Percentiles rank a stretch among this genome's conserved stretches.
Evolutionary conservation across 306 rosid species (phyloP).

Genomic region (Cucurbita argyrosperma): DNA sequence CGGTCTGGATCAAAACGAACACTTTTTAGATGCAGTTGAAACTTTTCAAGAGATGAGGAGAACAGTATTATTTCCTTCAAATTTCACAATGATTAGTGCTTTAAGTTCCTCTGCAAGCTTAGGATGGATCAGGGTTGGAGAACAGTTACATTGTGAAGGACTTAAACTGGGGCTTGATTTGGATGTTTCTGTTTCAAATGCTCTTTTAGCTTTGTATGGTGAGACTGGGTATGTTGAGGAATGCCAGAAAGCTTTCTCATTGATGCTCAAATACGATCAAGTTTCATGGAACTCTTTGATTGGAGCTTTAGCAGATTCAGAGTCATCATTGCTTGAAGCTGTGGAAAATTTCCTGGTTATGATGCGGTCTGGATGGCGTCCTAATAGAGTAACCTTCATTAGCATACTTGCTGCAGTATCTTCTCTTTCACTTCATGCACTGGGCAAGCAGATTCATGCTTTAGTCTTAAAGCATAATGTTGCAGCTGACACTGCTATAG

Average conservation of each 20-base stretch:
- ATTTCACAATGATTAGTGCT: conserved; percentile 70
- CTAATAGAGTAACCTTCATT: conserved; percentile 60
- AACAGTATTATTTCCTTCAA: conserved; percentile 52
- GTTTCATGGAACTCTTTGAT: conserved; percentile 85
- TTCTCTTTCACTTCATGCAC: conserved; percentile 38
- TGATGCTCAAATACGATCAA: conserved; percentile 61
- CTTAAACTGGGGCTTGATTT: conserved; percentile 71
- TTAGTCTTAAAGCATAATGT: conserved; percentile 40
- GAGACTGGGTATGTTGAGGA: conserved; percentile 41
- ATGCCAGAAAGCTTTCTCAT: conserved; percentile 48
- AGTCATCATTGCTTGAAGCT: conserved; percentile 36
- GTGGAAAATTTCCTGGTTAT: conserved; percentile 47
- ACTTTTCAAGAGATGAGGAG: conserved; percentile 49
- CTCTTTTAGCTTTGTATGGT: conserved; percentile 63
- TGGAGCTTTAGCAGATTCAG: conserved; percentile 55
- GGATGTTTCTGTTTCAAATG: conserved; percentile 83
- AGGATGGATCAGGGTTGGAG: conserved; percentile 58
- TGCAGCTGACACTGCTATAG: conserved; percentile 40
- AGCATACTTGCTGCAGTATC: conserved; percentile 56
- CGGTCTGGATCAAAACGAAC: conserved; percentile 67
- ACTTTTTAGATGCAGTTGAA: conserved; percentile 49
- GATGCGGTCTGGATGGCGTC: conserved; percentile 65
- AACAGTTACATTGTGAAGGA: conserved; percentile 57
- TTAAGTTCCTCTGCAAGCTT: conserved; percentile 80
- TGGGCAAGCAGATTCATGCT: conserved; percentile 59